phyloP scores from a whole-genome alignment of 371 early-diverging fungal genomes.

The Mucor saturninus region DNA sequence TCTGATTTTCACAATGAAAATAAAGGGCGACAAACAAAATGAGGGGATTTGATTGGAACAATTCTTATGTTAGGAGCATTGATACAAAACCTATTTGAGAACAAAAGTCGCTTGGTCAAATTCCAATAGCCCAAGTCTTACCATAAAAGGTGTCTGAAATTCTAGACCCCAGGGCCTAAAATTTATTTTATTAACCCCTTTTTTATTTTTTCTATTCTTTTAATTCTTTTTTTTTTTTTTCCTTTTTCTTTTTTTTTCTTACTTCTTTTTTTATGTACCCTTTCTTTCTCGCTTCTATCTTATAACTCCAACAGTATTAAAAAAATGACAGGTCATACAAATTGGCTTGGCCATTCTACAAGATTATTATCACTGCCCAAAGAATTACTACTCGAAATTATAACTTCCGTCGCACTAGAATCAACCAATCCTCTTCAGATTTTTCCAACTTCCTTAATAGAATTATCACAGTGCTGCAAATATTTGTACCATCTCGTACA shows the following conservation, averaged over 20 bases:
- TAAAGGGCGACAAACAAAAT: slow-evolving; percentile 11
- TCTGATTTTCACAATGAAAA: slow-evolving; percentile 1
- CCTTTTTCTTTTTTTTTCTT: slow-evolving; percentile 6
- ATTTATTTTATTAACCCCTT: slow-evolving; percentile 17
- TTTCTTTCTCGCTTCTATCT: slow-evolving; percentile 5
- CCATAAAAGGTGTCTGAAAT: slow-evolving; percentile 8
- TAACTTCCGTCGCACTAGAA: slow-evolving; percentile 32
- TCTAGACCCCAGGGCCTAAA: slow-evolving; percentile 26
- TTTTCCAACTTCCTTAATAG: slow-evolving; percentile 38
- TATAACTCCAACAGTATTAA: slow-evolving; percentile 4
- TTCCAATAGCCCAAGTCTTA: slow-evolving; percentile 20
- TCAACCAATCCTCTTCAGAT: slow-evolving; percentile 14
- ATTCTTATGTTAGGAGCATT: slow-evolving; percentile 4
- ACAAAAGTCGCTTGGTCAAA: slow-evolving; percentile 7
- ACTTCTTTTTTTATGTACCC: slow-evolving; percentile 2
- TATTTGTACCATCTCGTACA: slow-evolving; percentile 45
- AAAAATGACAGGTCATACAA: slow-evolving; percentile 23
- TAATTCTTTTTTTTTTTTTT: slow-evolving; percentile 11
- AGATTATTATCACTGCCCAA: slow-evolving; percentile 39
- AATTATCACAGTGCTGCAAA: slow-evolving; percentile 42
- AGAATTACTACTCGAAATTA: slow-evolving; percentile 45
- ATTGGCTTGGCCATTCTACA: slow-evolving; percentile 16
- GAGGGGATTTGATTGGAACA: slow-evolving; percentile 4
- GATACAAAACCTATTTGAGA: background rate
- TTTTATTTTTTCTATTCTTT: slow-evolving; percentile 7